Evolutionary conservation across 306 rosid genomes (phyloP).

Genomic region (Prunus salicina): DNA sequence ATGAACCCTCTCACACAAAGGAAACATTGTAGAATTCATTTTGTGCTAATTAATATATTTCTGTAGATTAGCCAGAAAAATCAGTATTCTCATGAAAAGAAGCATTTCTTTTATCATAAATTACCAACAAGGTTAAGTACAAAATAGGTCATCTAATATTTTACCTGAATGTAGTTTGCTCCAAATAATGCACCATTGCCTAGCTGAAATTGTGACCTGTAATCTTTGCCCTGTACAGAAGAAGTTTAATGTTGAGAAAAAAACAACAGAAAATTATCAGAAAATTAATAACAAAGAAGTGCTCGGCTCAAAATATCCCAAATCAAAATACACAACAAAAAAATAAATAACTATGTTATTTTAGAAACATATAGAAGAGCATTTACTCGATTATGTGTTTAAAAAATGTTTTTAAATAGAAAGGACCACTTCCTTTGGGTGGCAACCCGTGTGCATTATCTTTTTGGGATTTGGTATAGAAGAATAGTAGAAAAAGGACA

Average conservation of each 20-base stretch:
- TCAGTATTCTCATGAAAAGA: neutral
- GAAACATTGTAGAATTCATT: neutral
- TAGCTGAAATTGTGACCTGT: conserved; percentile 77
- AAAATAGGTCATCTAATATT: neutral
- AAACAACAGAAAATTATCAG: neutral
- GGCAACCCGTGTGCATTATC: neutral
- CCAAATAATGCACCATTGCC: conserved; percentile 97
- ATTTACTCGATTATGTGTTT: neutral
- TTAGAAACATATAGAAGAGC: neutral
- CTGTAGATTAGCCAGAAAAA: neutral
- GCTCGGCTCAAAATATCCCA: neutral
- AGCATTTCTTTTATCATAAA: neutral
- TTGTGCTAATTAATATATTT: neutral
- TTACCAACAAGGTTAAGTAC: neutral
- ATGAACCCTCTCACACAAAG: neutral
- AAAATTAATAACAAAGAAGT: neutral
- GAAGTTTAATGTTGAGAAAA: neutral
- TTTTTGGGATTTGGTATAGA: neutral
- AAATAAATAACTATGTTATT: neutral
- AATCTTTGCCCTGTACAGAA: conserved; percentile 77
- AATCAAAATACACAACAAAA: neutral
- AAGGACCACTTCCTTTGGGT: neutral
- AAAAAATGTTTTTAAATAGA: neutral
- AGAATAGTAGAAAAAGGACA: neutral
- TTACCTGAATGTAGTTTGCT: conserved; percentile 95